Evolutionary conservation across 768 basidiomycete genomes (phyloP).

Genomic region (Amanita inopinata): DNA sequence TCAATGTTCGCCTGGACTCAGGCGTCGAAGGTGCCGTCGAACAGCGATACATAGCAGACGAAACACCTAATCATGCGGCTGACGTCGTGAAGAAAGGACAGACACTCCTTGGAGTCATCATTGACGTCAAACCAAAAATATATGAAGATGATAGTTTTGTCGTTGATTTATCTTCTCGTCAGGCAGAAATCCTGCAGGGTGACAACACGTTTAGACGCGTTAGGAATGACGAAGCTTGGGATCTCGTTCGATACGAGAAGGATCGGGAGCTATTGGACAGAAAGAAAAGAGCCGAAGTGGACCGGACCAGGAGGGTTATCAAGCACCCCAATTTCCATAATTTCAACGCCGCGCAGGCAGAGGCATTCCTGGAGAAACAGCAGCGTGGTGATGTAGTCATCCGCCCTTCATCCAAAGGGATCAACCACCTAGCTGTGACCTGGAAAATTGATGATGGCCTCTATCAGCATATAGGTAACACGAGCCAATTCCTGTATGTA

Average conservation of each 20-base stretch:
- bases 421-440: constrained; percentile 89
- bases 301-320: constrained; percentile 75
- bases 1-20: constrained; percentile 78
- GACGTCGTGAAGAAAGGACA: constrained; percentile 67
- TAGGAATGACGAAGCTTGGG: constrained; percentile 53
- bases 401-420: constrained; percentile 89
- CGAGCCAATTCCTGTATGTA: neutral
- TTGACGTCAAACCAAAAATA: constrained; percentile 57
- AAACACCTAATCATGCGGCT: constrained; percentile 26
- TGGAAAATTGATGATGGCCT: constrained; percentile 98
- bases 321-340: constrained; percentile 99
- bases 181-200: constrained; percentile 47
- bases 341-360: constrained; percentile 83
- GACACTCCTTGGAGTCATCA: constrained; percentile 69
- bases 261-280: constrained; percentile 66
- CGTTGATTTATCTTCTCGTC: constrained; percentile 69
- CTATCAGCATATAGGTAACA: constrained; percentile 87
- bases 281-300: constrained; percentile 80
- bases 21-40: constrained; percentile 81
- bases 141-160: constrained; percentile 46
- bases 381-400: constrained; percentile 96
- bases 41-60: constrained; percentile 46
- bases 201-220: constrained; percentile 56
- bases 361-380: constrained; percentile 79
- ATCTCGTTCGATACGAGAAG: constrained; percentile 49